Percentiles rank a stretch among this genome's conserved stretches.
Conservation (phyloP, 345 rosid genomes). For the Eucalyptus polyanthemos region DNA sequence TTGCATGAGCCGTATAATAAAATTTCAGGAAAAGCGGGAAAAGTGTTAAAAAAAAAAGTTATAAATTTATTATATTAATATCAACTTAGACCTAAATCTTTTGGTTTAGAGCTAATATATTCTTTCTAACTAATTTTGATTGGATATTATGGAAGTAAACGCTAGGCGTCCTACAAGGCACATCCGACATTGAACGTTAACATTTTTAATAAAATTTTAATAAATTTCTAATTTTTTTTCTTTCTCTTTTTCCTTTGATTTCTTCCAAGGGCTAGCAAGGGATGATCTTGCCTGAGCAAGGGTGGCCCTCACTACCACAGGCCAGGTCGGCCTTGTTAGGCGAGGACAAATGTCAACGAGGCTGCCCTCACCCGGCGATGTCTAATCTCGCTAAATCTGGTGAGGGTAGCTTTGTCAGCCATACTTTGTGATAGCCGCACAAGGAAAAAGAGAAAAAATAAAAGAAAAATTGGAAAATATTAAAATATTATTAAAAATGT, state of each 20-base stretch:
- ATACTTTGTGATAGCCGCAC: fast-evolving
- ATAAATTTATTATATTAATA: fast-evolving
- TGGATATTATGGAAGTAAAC: fast-evolving
- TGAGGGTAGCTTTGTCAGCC: fast-evolving
- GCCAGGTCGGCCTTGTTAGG: too few species aligned
- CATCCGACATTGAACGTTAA: fast-evolving
- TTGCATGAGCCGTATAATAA: not conserved
- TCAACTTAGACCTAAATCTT: fast-evolving
- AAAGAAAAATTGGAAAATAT: fast-evolving
- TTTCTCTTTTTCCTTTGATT: too few species aligned
- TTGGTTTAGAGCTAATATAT: fast-evolving
- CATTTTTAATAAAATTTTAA: too few species aligned
- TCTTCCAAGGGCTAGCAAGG: fast-evolving
- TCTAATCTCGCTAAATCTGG: fast-evolving
- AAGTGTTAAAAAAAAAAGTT: fast-evolving
- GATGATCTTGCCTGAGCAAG: too few species aligned
- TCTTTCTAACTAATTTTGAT: fast-evolving
- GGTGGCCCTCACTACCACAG: fast-evolving
- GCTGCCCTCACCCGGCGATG: fast-evolving
- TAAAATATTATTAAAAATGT: too few species aligned
- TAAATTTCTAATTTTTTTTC: fast-evolving
- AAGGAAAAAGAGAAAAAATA: too few species aligned
- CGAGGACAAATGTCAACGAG: fast-evolving
- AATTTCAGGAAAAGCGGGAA: fast-evolving
- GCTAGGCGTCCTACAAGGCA: fast-evolving